These are phyloP conservation scores for Lanmaoa pseudosensibilis DNA, from an alignment of 768 basidiomycete species.

Conservation along the genomic window DNA sequence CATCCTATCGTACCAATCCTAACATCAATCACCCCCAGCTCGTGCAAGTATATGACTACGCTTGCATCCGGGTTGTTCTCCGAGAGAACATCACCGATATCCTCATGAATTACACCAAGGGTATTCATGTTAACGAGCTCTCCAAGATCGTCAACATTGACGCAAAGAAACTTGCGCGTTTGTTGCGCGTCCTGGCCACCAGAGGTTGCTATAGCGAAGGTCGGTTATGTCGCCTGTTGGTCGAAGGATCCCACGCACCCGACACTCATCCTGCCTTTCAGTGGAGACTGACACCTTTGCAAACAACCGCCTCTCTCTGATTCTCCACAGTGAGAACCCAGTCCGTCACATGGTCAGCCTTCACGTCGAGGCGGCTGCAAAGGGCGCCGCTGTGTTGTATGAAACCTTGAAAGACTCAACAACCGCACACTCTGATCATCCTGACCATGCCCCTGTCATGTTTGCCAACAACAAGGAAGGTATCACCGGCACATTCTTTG, in stretches of 20 bases:
- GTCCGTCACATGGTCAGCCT: slow-evolving; percentile 19
- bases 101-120: slow-evolving; percentile 28
- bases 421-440: slow-evolving; percentile 19
- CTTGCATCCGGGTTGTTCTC: slow-evolving; percentile 31
- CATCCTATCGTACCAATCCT: neutral
- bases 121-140: slow-evolving; percentile 33
- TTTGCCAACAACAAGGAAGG: slow-evolving; percentile 18
- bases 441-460: slow-evolving; percentile 23
- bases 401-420: slow-evolving; percentile 30
- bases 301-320: slow-evolving; percentile 37
- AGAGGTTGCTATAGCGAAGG: slow-evolving; percentile 36
- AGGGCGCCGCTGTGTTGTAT: slow-evolving; percentile 23
- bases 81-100: slow-evolving; percentile 32
- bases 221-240: slow-evolving; percentile 7
- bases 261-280: slow-evolving; percentile 7
- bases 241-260: neutral
- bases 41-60: slow-evolving; percentile 29
- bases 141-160: slow-evolving; percentile 23
- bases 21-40: slow-evolving; percentile 10
- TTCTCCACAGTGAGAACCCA: slow-evolving; percentile 26
- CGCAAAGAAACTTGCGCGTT: slow-evolving; percentile 29
- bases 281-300: slow-evolving; percentile 33
- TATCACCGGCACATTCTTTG: slow-evolving; percentile 24
- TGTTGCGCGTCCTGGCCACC: slow-evolving; percentile 31
- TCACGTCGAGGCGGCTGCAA: slow-evolving; percentile 18